Evolutionary conservation across 2,329 filamentous ascomycete species (phyloP).

Genomic region (Volutella citrinella): DNA sequence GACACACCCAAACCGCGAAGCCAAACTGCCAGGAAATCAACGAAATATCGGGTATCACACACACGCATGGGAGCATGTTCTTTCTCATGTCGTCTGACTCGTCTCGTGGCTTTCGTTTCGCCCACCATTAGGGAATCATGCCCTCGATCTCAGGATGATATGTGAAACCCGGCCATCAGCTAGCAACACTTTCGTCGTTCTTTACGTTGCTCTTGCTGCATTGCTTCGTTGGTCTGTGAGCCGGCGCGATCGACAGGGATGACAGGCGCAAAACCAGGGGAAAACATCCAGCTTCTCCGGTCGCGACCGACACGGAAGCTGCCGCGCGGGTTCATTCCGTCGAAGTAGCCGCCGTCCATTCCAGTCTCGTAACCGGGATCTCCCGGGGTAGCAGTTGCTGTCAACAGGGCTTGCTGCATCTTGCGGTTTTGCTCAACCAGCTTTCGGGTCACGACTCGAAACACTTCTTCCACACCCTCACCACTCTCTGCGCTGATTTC

Average conservation of each 20-base stretch:
- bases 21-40: constrained; percentile 13
- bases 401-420: constrained; percentile 56
- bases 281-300: constrained; percentile 58
- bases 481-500: constrained; percentile 93
- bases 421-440: constrained; percentile 63
- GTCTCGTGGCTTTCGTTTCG: constrained; percentile 1
- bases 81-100: constrained; percentile 1
- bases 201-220: constrained; percentile 21
- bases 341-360: constrained; percentile 50
- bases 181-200: constrained; percentile 30
- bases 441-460: constrained; percentile 65
- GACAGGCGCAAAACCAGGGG: constrained; percentile 50
- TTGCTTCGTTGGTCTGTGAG: constrained; percentile 23
- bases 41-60: constrained; percentile 25
- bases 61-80: constrained; percentile 10
- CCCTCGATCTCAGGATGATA: too few relatives aligned
- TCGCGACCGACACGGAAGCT: constrained; percentile 59
- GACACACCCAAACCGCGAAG: constrained; percentile 12
- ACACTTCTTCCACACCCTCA: constrained; percentile 95
- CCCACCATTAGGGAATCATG: too few relatives aligned
- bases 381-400: constrained; percentile 52
- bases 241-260: constrained; percentile 45
- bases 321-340: constrained; percentile 41
- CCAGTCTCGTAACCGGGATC: constrained; percentile 45
- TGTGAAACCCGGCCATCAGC: too few relatives aligned